Evolutionary conservation across 2,329 filamentous ascomycete species (phyloP).

Genomic region (Aspergillus hiratsukae): DNA sequence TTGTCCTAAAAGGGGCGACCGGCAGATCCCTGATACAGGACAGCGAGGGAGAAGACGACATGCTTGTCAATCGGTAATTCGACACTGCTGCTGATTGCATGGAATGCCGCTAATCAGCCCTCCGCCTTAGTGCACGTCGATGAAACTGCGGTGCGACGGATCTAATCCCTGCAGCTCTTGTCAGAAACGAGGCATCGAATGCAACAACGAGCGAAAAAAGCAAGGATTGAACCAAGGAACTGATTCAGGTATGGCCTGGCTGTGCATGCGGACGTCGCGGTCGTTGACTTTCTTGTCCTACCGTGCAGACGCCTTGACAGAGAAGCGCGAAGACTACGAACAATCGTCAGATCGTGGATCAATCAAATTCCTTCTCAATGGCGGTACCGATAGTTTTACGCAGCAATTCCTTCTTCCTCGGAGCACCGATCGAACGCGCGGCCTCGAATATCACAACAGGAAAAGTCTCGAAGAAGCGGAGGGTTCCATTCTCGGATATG

Average conservation of each 20-base stretch:
- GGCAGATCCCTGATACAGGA: conserved; percentile 42
- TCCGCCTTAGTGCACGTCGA: conserved; percentile 38
- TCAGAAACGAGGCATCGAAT: conserved; percentile 39
- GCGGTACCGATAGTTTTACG: conserved; percentile 44
- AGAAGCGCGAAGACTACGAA: conserved; percentile 24
- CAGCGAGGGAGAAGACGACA: conserved; percentile 44
- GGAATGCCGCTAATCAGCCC: conserved; percentile 1
- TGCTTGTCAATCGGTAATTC: conserved; percentile 44
- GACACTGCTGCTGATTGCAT: neutral
- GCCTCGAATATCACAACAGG: conserved; percentile 34
- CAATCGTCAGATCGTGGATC: conserved; percentile 41
- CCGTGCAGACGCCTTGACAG: conserved; percentile 13
- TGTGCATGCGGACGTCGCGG: no score
- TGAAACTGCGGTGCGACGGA: conserved; percentile 47
- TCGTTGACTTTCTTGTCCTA: neutral
- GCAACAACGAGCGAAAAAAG: conserved; percentile 32
- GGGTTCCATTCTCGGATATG: conserved; percentile 15
- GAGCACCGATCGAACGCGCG: conserved; percentile 32
- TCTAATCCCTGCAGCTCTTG: conserved; percentile 42
- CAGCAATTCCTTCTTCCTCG: conserved; percentile 43
- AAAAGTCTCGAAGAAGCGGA: conserved; percentile 21
- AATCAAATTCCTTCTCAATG: conserved; percentile 45
- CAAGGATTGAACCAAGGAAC: conserved; percentile 10
- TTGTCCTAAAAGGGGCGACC: conserved; percentile 40
- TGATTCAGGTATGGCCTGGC: conserved; percentile 16